Evolutionary conservation across 345 rosid species (phyloP), one percentile per base, ranked within the genome.

Genomic region (Eucalyptus regnans): DNA sequence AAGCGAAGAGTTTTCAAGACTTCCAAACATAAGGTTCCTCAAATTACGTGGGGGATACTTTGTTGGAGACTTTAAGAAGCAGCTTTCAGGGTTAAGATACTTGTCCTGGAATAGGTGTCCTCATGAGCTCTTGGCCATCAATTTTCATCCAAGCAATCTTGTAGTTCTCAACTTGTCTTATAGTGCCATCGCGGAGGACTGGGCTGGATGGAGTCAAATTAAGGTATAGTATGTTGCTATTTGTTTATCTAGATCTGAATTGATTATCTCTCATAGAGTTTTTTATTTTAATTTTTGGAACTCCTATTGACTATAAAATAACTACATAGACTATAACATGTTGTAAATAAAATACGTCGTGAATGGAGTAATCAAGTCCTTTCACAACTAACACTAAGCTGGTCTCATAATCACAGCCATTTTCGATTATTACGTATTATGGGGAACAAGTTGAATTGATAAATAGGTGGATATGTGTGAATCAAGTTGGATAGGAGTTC

Each of bases 391-490:
- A 76, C 43, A 20, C 83, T 9, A 20, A 76, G 83, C 48, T 76
- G 14, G 83, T 76, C 83, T 76, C 23, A 23, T 37, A 71, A 71
- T 71, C 83, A 71, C 0, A 27, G 46, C 46, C 27, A 71, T 20
- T 41, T 60, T 25, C 0, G 0, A 60, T 60, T 25, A 60, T 60
- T 27, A 27, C 15, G 1, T 60, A 12, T 60, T 60, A 1, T 27
- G 31, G 66, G 66, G 66, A 60, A 60, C 31, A 60, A 60, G n/a
- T 56, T 56, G 83, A 37, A 76, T 5, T 37, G 48, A 2, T 37
- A 76, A 6, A 20, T 76, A 76, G 83, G 48, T 76, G 46, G 4
- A 18, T 76, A 76, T 20, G 7, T 37, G 48, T 64, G 76, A 16
- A 64, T 64, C 37, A n/a, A 16, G 76, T 41, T 76, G 83, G 83